Base-by-base conservation (phyloP, 176 grass and related monocot species). In the Zoysia pacifica region DNA sequence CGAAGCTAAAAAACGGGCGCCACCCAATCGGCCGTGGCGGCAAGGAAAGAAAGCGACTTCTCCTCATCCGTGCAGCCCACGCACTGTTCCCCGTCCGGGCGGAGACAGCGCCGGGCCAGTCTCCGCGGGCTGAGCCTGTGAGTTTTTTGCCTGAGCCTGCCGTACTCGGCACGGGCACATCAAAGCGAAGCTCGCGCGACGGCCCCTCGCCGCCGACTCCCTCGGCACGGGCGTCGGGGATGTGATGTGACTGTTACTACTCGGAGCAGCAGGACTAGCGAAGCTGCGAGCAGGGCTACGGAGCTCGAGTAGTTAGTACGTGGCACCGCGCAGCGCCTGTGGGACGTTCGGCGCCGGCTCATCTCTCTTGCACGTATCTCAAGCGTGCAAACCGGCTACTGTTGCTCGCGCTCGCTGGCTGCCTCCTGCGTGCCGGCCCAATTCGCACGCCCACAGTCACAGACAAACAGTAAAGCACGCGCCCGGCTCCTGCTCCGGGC, bases 371-470 rank as follows among this genome's bases (percentile, higher is more conserved):
- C 45, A 47, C 28, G 28, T 28, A 28, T 28, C 28, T 28, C 28
- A 28, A 28, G 28, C 28, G 28, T 28, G 28, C 28, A 28, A 28
- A 28, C 28, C 28, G 28, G 28, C 28, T 28, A 28, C 28, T 28
- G 28, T 28, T 28, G 28, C 51, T 10, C 18, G 52, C 45, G 9
- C n/a, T 37, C 44, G 47, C 72, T 59, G 15, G 18, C 2, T n/a
- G 18, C 55, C 19, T 45, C 47, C 2, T 42, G 10, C 7, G 18
- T 7, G 15, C 10, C 68, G 48, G 83, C 83, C 76, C 76, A 74
- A 37, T 45, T 48, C 58, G 20, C 20, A 68, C 38, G 48, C 19
- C 18, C 54, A 76, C 78, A 54, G 78, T 75, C 78, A 54, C 77
- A 81, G 68, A 12, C 52, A 2, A 52, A 86, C 84, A 63, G 78